These are phyloP conservation scores for Paecilomyces variotii DNA, from an alignment of 2,329 filamentous ascomycete genomes.

Conservation along the genomic window DNA sequence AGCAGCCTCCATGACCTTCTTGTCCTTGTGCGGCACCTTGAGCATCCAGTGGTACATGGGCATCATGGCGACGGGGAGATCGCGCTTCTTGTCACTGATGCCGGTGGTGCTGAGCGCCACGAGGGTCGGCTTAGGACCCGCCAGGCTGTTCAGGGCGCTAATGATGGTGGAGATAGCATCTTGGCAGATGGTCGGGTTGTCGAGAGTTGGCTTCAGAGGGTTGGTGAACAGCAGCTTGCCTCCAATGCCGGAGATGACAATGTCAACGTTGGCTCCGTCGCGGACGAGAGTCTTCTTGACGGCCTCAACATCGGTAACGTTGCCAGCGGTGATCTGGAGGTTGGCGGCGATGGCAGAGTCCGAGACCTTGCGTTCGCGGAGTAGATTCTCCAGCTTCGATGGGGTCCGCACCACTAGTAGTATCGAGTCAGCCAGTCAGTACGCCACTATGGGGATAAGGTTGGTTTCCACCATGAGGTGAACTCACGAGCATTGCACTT, in stretches of 20 bases:
- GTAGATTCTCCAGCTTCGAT: constrained; percentile 39
- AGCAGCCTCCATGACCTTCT: constrained; percentile 12
- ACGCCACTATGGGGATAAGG: background rate
- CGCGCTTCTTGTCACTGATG: constrained; percentile 18
- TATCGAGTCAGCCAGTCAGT: background rate
- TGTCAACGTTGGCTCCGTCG: constrained; percentile 24
- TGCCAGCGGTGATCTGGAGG: constrained; percentile 42
- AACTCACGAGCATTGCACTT: constrained; percentile 30
- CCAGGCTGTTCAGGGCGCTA: constrained; percentile 5
- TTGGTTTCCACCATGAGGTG: background rate
- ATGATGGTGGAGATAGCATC: constrained; percentile 22
- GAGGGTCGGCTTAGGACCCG: constrained; percentile 14
- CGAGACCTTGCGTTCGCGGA: constrained; percentile 33
- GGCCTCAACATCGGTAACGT: constrained; percentile 34
- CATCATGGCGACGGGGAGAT: constrained; percentile 23
- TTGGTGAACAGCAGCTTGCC: constrained; percentile 18
- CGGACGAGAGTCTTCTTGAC: constrained; percentile 31
- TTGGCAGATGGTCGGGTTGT: constrained; percentile 27
- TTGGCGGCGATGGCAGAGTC: constrained; percentile 24
- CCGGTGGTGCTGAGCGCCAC: constrained; percentile 27
- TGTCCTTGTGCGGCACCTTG: constrained; percentile 16
- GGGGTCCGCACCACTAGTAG: constrained; percentile 39
- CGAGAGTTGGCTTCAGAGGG: constrained; percentile 19
- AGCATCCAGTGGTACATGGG: constrained; percentile 15
- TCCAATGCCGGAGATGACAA: constrained; percentile 44